Conservation (phyloP, 23 red algal species). For the Cyanidioschyzon merolae region DNA sequence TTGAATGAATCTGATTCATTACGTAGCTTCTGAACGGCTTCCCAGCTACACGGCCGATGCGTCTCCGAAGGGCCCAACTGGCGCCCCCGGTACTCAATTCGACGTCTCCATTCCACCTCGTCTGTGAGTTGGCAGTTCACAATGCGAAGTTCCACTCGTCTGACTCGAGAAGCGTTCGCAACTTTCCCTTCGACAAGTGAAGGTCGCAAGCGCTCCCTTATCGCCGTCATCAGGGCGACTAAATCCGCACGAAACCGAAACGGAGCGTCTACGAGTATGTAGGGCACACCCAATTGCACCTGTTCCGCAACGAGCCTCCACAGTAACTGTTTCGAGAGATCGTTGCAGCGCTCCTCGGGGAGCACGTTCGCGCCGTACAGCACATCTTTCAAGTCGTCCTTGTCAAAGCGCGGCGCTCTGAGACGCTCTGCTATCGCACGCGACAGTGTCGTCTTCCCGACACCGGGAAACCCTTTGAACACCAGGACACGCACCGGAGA, state of each 20-base stretch:
- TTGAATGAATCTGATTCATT: background rate
- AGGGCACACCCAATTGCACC: background rate
- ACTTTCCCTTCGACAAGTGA: background rate
- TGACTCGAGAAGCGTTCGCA: background rate
- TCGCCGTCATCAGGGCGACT: background rate
- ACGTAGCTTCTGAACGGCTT: background rate
- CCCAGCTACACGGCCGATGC: background rate
- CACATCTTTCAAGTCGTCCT: slow-evolving; percentile 6
- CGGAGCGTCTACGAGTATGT: background rate
- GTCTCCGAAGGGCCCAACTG: background rate
- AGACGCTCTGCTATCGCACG: background rate
- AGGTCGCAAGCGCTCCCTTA: background rate
- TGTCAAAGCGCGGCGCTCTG: slow-evolving; percentile 6
- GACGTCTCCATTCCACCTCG: background rate
- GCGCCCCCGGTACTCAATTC: background rate
- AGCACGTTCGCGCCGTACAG: background rate
- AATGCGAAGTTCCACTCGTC: background rate
- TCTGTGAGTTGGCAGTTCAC: background rate
- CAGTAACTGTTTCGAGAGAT: slow-evolving; percentile 1
- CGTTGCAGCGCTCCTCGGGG: slow-evolving; percentile 1
- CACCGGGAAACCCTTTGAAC: slow-evolving; percentile 11
- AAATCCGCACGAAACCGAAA: background rate
- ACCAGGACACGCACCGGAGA: background rate
- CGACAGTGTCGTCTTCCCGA: slow-evolving; percentile 9
- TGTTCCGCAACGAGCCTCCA: background rate